A percentile compares a stretch with the other conserved stretches of the same genome.
These are phyloP conservation scores for Avena insularis DNA, from an alignment of 176 grass and related monocot species.

Conservation along the genomic window DNA sequence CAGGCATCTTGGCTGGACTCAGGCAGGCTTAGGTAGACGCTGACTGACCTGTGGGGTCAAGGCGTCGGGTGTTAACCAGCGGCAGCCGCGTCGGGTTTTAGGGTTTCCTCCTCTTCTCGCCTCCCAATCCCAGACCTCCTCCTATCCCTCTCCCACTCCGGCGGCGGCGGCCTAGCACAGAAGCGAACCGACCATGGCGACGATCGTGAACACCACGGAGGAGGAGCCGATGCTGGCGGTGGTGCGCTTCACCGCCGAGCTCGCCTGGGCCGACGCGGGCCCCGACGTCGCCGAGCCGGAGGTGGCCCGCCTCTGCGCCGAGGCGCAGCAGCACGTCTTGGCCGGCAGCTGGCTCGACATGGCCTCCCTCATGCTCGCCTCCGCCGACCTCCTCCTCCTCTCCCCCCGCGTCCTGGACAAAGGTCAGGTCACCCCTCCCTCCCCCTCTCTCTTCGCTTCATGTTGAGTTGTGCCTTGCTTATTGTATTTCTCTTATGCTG, in stretches of 20 bases:
- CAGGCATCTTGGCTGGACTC: no score
- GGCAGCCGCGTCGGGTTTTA: slow-evolving; percentile 13
- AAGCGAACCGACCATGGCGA: slow-evolving; percentile 56
- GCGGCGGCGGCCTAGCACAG: slow-evolving; percentile 27
- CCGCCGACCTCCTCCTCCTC: slow-evolving; percentile 73
- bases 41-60: not conserved
- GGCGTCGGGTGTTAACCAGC: not conserved
- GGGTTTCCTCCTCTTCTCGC: slow-evolving; percentile 46
- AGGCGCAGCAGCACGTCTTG: slow-evolving; percentile 81
- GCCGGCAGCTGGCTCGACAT: slow-evolving; percentile 71
- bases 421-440: slow-evolving; percentile 19
- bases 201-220: slow-evolving; percentile 81
- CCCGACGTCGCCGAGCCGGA: slow-evolving; percentile 87
- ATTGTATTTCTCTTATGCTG: not conserved
- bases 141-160: slow-evolving; percentile 31
- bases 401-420: slow-evolving; percentile 65
- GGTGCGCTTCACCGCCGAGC: slow-evolving; percentile 75
- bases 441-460: no score
- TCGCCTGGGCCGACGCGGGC: slow-evolving; percentile 88
- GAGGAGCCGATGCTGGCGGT: slow-evolving; percentile 91
- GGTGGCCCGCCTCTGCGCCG: slow-evolving; percentile 67
- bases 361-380: slow-evolving; percentile 86
- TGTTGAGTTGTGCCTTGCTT: not conserved
- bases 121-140: not conserved
- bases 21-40: not conserved